phyloP scores from a whole-genome alignment of 1,139 yeast species.

The Pneumocystis carinii region DNA sequence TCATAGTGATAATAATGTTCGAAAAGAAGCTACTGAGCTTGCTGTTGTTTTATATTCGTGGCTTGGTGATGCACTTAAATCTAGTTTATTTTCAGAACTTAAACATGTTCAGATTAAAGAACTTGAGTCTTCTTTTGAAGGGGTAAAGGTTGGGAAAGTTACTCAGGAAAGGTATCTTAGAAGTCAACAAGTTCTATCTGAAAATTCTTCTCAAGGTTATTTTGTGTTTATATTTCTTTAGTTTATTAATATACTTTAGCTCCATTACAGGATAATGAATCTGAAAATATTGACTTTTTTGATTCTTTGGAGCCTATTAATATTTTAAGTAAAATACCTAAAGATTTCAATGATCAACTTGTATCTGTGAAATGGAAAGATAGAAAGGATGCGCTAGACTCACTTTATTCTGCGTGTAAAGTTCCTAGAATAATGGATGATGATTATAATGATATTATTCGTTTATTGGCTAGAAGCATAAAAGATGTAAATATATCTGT shows the following conservation, averaged over 20 bases:
- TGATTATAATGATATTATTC: constrained; percentile 52
- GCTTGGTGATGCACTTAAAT: constrained; percentile 54
- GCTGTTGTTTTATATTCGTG: constrained; percentile 61
- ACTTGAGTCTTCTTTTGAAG: constrained; percentile 51
- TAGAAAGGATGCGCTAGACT: constrained; percentile 72
- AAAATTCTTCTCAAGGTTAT: constrained; percentile 14
- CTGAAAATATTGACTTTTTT: constrained; percentile 34
- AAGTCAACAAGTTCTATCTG: constrained; percentile 29
- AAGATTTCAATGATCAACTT: constrained; percentile 40
- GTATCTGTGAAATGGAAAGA: constrained; percentile 76
- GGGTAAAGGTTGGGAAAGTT: constrained; percentile 33
- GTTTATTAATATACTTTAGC: constrained; percentile 11
- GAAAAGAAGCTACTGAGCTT: constrained; percentile 61
- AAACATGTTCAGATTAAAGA: constrained; percentile 92
- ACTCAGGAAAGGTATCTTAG: constrained; percentile 44
- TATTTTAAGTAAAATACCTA: constrained; percentile 51
- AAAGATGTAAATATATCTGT: constrained; percentile 86
- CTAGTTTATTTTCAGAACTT: constrained; percentile 48
- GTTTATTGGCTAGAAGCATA: constrained; percentile 54
- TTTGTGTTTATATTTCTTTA: constrained; percentile 16
- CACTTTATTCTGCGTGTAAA: constrained; percentile 37
- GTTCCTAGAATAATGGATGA: constrained; percentile 34
- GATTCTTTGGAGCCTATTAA: constrained; percentile 44
- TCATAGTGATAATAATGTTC: constrained; percentile 77
- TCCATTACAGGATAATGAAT: constrained; percentile 12